Evolutionary conservation across 75 land plant species (phyloP).

Genomic region (Cupressus sempervirens): DNA sequence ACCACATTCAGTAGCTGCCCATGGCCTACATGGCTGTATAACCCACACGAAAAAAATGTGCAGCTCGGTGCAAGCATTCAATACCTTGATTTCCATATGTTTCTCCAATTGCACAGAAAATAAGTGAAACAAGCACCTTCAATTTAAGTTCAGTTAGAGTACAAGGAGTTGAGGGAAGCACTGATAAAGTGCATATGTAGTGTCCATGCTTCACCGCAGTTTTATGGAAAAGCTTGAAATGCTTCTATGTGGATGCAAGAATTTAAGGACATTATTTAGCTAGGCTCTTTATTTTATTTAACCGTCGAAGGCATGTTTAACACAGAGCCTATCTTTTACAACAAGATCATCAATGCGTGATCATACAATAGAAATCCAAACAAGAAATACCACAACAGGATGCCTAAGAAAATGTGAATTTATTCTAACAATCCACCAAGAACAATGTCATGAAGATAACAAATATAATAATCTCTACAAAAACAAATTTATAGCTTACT

Average conservation of each 20-base stretch:
- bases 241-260: neutral
- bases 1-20: constrained; percentile 3
- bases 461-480: neutral
- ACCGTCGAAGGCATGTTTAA: neutral
- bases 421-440: neutral
- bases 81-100: neutral
- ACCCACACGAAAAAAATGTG: neutral
- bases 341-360: neutral
- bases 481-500: neutral
- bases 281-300: neutral
- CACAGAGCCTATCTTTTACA: neutral
- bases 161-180: neutral
- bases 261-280: neutral
- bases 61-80: constrained; percentile 8
- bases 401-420: neutral
- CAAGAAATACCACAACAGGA: neutral
- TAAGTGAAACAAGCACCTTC: neutral
- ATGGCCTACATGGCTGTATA: neutral
- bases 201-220: neutral
- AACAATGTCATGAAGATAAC: neutral
- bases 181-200: neutral
- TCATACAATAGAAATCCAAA: neutral
- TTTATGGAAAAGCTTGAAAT: neutral
- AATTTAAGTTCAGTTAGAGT: neutral
- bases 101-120: neutral